Evolutionary conservation across 371 early-diverging fungal genomes (phyloP).

Genomic region (Mucor irregularis): DNA sequence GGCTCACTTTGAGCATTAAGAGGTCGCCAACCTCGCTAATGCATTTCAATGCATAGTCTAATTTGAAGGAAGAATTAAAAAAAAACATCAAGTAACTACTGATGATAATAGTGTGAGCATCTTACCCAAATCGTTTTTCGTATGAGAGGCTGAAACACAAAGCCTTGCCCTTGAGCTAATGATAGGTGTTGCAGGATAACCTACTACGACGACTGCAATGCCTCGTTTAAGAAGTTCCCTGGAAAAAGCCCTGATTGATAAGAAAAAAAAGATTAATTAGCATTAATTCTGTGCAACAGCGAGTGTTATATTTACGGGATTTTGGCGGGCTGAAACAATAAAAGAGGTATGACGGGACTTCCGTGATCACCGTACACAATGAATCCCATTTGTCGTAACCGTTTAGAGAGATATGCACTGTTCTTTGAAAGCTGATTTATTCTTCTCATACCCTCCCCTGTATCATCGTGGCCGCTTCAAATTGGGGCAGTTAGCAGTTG

Average conservation of each 20-base stretch:
- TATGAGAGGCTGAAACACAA: conserved; percentile 96
- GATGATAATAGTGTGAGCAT: background rate
- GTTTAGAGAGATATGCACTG: conserved; percentile 79
- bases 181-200: conserved; percentile 97
- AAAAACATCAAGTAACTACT: too few relatives aligned
- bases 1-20: conserved; percentile 45
- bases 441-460: conserved; percentile 78
- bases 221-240: conserved; percentile 87
- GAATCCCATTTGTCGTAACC: conserved; percentile 88
- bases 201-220: conserved; percentile 97
- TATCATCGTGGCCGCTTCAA: conserved; percentile 63
- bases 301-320: conserved; percentile 62
- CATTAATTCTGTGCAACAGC: background rate
- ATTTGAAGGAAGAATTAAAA: conserved; percentile 32
- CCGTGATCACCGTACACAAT: conserved; percentile 91
- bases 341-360: conserved; percentile 94
- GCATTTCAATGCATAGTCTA: conserved; percentile 64
- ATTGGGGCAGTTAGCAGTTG: conserved; percentile 61
- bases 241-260: conserved; percentile 75
- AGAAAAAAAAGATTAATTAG: background rate
- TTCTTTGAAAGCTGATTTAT: conserved; percentile 87
- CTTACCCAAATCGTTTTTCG: conserved; percentile 84
- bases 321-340: conserved; percentile 97
- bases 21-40: conserved; percentile 59
- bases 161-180: conserved; percentile 94